Percentiles rank a stretch among this genome's conserved stretches.
Conservation (phyloP, 1,139 yeast species). For the Candida labiduridarum region DNA sequence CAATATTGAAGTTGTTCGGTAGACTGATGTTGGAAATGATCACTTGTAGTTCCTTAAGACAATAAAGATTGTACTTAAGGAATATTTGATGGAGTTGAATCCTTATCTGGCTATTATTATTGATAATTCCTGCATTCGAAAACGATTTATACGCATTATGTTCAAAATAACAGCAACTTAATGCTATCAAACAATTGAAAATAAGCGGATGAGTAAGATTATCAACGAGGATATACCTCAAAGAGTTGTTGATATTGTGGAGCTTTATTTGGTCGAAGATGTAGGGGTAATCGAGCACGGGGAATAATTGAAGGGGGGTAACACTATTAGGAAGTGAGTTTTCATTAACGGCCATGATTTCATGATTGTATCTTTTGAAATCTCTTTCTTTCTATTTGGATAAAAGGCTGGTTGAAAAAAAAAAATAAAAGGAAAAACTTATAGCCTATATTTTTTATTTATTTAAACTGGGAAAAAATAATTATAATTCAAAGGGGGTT, state of each 20-base stretch:
- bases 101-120: slow-evolving; percentile 1
- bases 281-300: background rate
- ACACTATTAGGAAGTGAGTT: slow-evolving; percentile 1
- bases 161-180: slow-evolving; percentile 23
- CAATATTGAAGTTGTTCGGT: slow-evolving; percentile 20
- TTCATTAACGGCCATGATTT: background rate
- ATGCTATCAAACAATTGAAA: slow-evolving; percentile 21
- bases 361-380: background rate
- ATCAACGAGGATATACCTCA: background rate
- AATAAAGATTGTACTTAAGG: slow-evolving; percentile 22
- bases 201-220: slow-evolving; percentile 10
- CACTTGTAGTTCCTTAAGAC: slow-evolving; percentile 22
- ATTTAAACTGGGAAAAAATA: background rate
- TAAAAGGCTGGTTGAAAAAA: background rate
- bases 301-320: background rate
- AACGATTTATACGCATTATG: slow-evolving; percentile 26
- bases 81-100: slow-evolving; percentile 9
- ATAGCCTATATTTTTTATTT: background rate
- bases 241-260: background rate
- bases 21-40: slow-evolving; percentile 18
- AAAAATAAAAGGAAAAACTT: background rate
- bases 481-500: background rate
- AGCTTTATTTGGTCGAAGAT: background rate
- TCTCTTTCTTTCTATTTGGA: background rate
- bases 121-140: slow-evolving; percentile 7